phyloP scores from a whole-genome alignment of 1,284 basidiomycete species.

The Ganoderma multipileum region DNA sequence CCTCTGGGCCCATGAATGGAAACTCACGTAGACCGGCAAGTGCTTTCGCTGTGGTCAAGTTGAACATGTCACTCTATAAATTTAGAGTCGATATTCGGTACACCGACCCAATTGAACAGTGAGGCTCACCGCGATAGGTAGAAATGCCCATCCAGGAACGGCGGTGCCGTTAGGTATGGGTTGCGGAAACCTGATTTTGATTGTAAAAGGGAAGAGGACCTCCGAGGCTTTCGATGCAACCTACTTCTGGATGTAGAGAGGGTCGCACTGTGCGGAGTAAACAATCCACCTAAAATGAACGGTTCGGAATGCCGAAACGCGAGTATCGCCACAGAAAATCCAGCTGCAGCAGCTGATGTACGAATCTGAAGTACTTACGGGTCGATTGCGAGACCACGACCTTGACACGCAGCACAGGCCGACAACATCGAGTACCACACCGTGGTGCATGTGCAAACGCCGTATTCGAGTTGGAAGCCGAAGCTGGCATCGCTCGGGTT shows the following conservation, averaged over 20 bases:
- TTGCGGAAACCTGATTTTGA: not conserved
- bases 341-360: too few species aligned
- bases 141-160: not conserved
- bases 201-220: not conserved
- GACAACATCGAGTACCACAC: conserved; percentile 2
- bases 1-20: too few species aligned
- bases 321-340: too few species aligned
- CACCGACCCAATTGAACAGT: too few species aligned
- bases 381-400: not conserved
- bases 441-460: not conserved
- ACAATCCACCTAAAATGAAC: not conserved
- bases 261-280: not conserved
- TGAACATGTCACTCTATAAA: not conserved
- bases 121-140: not conserved
- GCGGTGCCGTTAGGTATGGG: not conserved
- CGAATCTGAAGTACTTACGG: not conserved
- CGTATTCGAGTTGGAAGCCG: not conserved
- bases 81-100: not conserved
- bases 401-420: conserved; percentile 2
- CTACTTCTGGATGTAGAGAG: not conserved
- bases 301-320: too few species aligned
- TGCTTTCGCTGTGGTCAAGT: not conserved
- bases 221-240: not conserved
- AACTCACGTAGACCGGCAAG: not conserved
- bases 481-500: not conserved